A percentile compares a stretch with the other conserved stretches of the same genome.
Conservation (phyloP, 352 stramenopile species). For the Phytophthora quininea region DNA sequence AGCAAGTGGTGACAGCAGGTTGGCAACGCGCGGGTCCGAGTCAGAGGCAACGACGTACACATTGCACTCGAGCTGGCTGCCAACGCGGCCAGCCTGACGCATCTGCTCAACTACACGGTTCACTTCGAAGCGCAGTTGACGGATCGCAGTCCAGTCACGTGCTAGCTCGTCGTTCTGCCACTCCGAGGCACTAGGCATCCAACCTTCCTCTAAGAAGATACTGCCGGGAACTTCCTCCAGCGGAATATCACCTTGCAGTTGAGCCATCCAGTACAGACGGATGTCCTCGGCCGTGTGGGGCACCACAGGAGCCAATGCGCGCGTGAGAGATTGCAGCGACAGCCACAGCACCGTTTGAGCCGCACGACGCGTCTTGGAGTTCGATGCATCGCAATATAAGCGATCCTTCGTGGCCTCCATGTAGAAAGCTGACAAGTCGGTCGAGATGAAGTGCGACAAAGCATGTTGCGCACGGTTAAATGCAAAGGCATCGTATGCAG, state of each 20-base stretch:
- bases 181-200: slow-evolving; percentile 57
- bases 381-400: slow-evolving; percentile 94
- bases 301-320: slow-evolving; percentile 88
- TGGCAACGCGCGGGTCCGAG: slow-evolving; percentile 60
- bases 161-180: slow-evolving; percentile 61
- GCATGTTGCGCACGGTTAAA: slow-evolving; percentile 94
- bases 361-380: slow-evolving; percentile 78
- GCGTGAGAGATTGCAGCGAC: slow-evolving; percentile 66
- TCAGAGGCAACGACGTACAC: slow-evolving; percentile 54
- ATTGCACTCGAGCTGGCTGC: slow-evolving; percentile 81
- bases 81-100: slow-evolving; percentile 55
- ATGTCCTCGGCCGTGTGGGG: slow-evolving; percentile 98
- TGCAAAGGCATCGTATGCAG: slow-evolving; percentile 82
- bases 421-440: slow-evolving; percentile 98
- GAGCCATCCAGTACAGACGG: slow-evolving; percentile 84
- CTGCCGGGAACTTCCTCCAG: slow-evolving; percentile 67
- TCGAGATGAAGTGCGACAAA: slow-evolving; percentile 92
- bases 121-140: slow-evolving; percentile 84
- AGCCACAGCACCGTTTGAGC: slow-evolving; percentile 91
- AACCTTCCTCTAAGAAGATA: slow-evolving; percentile 76
- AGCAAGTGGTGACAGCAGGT: slow-evolving; percentile 44
- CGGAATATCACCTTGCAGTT: slow-evolving; percentile 43
- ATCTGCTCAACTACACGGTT: slow-evolving; percentile 82
- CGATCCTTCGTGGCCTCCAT: slow-evolving; percentile 97
- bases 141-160: slow-evolving; percentile 89